Conservation (phyloP, 768 basidiomycete genomes). For the Tricholoma saponaceum region DNA sequence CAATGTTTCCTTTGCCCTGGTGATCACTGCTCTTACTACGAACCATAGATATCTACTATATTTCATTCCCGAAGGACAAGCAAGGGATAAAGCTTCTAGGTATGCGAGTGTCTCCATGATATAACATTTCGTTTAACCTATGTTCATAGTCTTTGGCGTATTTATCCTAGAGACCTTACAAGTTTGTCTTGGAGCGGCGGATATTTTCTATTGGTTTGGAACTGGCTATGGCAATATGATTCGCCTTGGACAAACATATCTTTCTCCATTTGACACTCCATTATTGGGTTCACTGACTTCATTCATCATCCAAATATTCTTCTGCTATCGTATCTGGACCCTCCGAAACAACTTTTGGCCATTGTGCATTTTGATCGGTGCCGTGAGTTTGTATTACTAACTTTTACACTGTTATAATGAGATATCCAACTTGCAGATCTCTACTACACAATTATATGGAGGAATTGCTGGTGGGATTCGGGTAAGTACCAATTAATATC, state of each 20-base stretch:
- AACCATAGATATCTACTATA: conserved; percentile 15
- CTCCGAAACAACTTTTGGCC: conserved; percentile 11
- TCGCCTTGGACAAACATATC: conserved; percentile 15
- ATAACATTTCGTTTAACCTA: not conserved
- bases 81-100: conserved; percentile 15
- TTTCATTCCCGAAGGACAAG: conserved; percentile 18
- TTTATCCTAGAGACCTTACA: conserved; percentile 22
- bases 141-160: conserved; percentile 17
- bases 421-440: conserved; percentile 1
- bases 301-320: conserved; percentile 25
- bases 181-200: conserved; percentile 18
- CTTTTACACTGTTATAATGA: not conserved
- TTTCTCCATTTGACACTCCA: conserved; percentile 23
- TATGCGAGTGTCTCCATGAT: not conserved
- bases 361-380: conserved; percentile 8
- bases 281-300: conserved; percentile 20
- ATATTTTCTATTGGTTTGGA: conserved; percentile 23
- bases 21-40: not conserved
- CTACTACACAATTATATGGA: conserved; percentile 13
- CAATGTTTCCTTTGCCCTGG: not conserved
- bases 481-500: conserved; percentile 4
- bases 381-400: conserved; percentile 1
- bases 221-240: conserved; percentile 24
- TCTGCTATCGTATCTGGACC: conserved; percentile 26
- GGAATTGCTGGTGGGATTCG: conserved; percentile 13